Evolutionary conservation across 345 rosid species (phyloP).

Genomic region (Rhizophora mangle): DNA sequence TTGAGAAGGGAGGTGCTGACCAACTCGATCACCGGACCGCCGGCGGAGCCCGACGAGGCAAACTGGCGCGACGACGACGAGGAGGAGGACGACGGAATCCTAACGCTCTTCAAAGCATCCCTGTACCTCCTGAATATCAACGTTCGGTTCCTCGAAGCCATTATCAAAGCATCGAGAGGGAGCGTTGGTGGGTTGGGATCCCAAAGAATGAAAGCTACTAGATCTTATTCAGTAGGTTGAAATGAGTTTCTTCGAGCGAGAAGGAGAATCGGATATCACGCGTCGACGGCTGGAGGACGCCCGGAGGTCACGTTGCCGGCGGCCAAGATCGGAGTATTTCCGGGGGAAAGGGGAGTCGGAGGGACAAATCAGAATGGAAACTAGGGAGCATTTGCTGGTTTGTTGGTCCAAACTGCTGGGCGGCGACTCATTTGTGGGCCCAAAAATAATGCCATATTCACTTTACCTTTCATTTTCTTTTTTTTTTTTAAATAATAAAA

Average conservation of each 20-base stretch:
- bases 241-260: too few relatives aligned
- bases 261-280: too few relatives aligned
- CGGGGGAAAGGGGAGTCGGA: too few relatives aligned
- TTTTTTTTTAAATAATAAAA: too few relatives aligned
- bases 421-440: background rate
- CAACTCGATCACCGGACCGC: constrained; percentile 90
- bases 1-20: constrained; percentile 74
- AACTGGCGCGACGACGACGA: constrained; percentile 26
- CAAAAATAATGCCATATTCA: too few relatives aligned
- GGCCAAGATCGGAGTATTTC: background rate
- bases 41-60: constrained; percentile 32
- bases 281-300: background rate
- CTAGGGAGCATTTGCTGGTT: background rate
- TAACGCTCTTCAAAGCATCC: constrained; percentile 88
- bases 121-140: constrained; percentile 64
- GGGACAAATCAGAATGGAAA: background rate
- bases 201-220: background rate
- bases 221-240: too few relatives aligned
- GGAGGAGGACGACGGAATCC: constrained; percentile 44
- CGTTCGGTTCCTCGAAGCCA: constrained; percentile 93
- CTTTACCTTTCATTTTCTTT: too few relatives aligned
- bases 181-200: background rate
- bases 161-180: constrained; percentile 6
- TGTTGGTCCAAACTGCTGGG: constrained; percentile 8
- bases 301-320: background rate